Evolutionary conservation across 768 basidiomycete species (phyloP).

Genomic region (Naematelia aurantialba): DNA sequence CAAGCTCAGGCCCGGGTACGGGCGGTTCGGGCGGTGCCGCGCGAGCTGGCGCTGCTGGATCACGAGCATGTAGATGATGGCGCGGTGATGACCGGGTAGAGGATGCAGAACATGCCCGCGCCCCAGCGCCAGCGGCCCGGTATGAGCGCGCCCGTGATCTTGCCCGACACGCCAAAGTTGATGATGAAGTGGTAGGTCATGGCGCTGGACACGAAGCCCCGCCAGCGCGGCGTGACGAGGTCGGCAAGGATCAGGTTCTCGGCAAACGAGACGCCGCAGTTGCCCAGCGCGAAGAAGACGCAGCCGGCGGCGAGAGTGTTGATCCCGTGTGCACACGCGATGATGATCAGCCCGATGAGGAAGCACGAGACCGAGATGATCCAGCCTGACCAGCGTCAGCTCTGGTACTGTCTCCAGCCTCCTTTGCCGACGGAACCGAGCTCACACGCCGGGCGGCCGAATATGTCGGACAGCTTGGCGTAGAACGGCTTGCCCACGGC

Average conservation of each 20-base stretch:
- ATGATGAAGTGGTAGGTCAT: constrained; percentile 7
- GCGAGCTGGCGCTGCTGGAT: constrained; percentile 1
- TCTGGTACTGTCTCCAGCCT: background rate
- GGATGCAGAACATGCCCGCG: constrained; percentile 41
- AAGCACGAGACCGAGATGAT: background rate
- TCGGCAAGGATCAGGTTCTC: constrained; percentile 4
- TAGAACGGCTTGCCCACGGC: constrained; percentile 1
- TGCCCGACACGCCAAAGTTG: constrained; percentile 5
- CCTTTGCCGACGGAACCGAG: background rate
- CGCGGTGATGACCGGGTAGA: constrained; percentile 3
- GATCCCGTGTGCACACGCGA: constrained; percentile 3
- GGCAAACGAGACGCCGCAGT: constrained; percentile 1
- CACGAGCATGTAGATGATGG: constrained; percentile 3
- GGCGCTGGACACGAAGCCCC: background rate
- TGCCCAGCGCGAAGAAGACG: constrained; percentile 8
- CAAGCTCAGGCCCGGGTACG: background rate
- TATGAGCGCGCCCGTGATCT: constrained; percentile 18
- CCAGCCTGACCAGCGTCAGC: background rate
- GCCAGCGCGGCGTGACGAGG: constrained; percentile 3
- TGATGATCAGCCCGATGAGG: constrained; percentile 5
- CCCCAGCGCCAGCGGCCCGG: constrained; percentile 48
- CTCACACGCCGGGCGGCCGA: constrained; percentile 5
- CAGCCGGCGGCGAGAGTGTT: constrained; percentile 3
- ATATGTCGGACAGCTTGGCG: constrained; percentile 5
- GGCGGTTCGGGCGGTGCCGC: background rate